Conservation (phyloP, 108 stramenopile species). For the Cylindrotheca closterium region DNA sequence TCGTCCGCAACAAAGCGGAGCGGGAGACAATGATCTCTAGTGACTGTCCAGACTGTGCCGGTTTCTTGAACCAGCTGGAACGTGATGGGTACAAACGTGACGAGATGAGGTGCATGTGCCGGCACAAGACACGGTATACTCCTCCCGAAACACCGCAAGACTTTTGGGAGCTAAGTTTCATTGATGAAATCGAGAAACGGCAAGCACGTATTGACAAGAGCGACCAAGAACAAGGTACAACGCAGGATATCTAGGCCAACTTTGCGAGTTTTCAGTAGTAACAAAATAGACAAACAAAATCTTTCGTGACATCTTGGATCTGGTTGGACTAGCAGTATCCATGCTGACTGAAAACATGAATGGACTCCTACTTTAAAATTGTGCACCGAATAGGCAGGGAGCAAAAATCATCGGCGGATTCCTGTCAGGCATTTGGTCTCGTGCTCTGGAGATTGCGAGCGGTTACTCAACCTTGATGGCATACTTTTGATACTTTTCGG, state of each 20-base stretch:
- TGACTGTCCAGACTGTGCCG: slow-evolving; percentile 27
- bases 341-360: no score
- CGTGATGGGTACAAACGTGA: slow-evolving; percentile 11
- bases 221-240: slow-evolving; percentile 2
- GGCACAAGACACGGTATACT: slow-evolving; percentile 24
- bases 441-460: no score
- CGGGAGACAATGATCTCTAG: slow-evolving; percentile 14
- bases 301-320: no score
- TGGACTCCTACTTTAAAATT: no score
- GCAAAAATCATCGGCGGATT: no score
- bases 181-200: slow-evolving; percentile 15
- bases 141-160: slow-evolving; percentile 28
- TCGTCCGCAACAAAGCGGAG: slow-evolving; percentile 26
- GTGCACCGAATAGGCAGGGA: no score
- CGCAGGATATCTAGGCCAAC: background rate
- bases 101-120: slow-evolving; percentile 17
- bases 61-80: slow-evolving; percentile 22
- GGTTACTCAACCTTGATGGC: no score
- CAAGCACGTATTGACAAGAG: background rate
- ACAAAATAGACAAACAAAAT: background rate
- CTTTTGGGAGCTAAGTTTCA: slow-evolving; percentile 36
- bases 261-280: background rate
- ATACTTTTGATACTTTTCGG: no score
- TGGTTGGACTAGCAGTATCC: no score
- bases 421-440: no score